Base-by-base conservation (phyloP, 176 grass and related monocot species). In the Hyparrhenia diplandra region DNA sequence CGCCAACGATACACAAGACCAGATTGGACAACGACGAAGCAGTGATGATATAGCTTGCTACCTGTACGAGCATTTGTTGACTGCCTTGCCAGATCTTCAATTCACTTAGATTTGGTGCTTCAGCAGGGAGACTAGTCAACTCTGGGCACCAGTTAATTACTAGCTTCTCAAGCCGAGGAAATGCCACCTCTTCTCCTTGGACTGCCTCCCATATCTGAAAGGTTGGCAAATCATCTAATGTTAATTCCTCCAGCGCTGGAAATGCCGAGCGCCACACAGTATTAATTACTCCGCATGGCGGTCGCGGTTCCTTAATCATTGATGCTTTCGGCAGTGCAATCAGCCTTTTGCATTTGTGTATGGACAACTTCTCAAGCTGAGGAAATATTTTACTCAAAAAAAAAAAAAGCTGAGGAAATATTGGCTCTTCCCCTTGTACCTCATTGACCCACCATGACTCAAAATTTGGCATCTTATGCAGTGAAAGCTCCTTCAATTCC, bases 341-440 rank as follows among this genome's bases (percentile, higher is more conserved):
- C 36, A 41, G 12, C 0, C 5, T 69, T 69, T 0, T 0, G 2
- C 66, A 41, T 0, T 7, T 0, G 0, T 0, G 0, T 0, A 40
- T 40, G 0, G 0, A 0, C 66, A 69, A 10, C 35, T 41, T 2
- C 36, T 69, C 36, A 24, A 37, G 4, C 18, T 40, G 20, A 2
- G 34, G n/a, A n/a, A n/a, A n/a, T n/a, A n/a, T n/a, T n/a, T n/a
- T n/a, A n/a, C n/a, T n/a, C n/a, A n/a, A n/a, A n/a, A n/a, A n/a
- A n/a, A n/a, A n/a, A n/a, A n/a, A n/a, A n/a, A n/a, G n/a, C n/a
- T n/a, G n/a, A n/a, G n/a, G 21, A 69, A 45, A 67, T 37, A 36
- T 11, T 8, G 18, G 1, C 0, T 5, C 17, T 36, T 67, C 32
- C 0, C 64, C 64, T 67, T n/a, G 31, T n/a, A 67, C 0, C 8